phyloP scores from a whole-genome alignment of 768 basidiomycete species.

The Mycena alexandri region DNA sequence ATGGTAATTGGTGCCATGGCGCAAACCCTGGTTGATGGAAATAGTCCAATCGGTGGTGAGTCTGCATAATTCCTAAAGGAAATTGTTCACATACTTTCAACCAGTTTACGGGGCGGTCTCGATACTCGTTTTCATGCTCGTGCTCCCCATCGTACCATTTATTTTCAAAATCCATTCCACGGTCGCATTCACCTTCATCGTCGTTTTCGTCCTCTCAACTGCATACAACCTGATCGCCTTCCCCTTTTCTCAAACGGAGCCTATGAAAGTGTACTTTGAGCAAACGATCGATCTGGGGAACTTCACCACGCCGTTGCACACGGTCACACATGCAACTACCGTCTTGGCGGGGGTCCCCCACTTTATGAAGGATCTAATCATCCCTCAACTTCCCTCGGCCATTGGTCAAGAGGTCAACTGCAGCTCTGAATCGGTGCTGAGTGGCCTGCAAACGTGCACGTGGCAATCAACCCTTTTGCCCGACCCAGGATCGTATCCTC shows the following conservation, averaged over 20 bases:
- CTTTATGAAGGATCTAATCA: constrained; percentile 57
- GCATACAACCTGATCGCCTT: constrained; percentile 60
- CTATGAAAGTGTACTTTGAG: constrained; percentile 79
- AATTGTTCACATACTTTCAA: constrained; percentile 19
- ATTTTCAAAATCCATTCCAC: constrained; percentile 59
- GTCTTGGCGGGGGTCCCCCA: constrained; percentile 58
- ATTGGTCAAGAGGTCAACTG: constrained; percentile 52
- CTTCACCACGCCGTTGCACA: constrained; percentile 41
- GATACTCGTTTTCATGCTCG: constrained; percentile 60
- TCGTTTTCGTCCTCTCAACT: constrained; percentile 59
- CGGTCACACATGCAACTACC: constrained; percentile 53
- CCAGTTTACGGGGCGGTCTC: constrained; percentile 66
- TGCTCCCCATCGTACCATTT: constrained; percentile 77
- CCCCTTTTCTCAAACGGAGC: constrained; percentile 73
- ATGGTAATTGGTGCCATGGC: constrained; percentile 60
- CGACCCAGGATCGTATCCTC: constrained; percentile 48
- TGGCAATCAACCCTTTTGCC: constrained; percentile 59
- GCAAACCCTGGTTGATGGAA: constrained; percentile 77
- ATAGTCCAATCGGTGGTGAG: constrained; percentile 61
- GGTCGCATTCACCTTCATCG: constrained; percentile 46
- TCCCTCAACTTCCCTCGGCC: constrained; percentile 67
- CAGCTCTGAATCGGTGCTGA: constrained; percentile 27
- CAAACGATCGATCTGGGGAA: constrained; percentile 66
- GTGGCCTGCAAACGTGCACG: constrained; percentile 59
- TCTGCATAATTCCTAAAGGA: constrained; percentile 24